Base-by-base conservation (phyloP, 768 basidiomycete genomes). In the Thelephora aurantiotincta region DNA sequence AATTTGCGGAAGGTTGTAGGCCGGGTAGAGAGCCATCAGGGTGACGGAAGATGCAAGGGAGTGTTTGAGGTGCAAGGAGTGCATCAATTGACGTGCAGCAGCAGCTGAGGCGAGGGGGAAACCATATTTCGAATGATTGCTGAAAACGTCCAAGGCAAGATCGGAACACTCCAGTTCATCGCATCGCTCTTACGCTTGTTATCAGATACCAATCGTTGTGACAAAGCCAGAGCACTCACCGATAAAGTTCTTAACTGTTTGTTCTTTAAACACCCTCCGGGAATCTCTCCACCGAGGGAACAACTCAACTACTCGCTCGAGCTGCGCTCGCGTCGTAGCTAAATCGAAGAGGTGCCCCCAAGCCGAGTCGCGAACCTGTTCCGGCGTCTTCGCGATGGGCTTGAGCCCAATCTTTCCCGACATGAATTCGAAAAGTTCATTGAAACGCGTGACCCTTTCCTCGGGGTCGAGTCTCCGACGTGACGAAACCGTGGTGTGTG, bases 111-210 rank as follows among this genome's bases (percentile, higher is more conserved):
- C 48, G 12, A 83, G 66, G 18, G 64, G 58, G 14, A 83, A 52
- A 44, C 73, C 71, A 58, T 82, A 80, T 56, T 76, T 78, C 12
- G 77, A 65, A 48, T 71, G 79, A 56, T 83, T 64, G 18, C 74
- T 72, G 55, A 80, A 79, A 18, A 81, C 72, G 33, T 71, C 63
- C 11, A 85, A 63, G 2, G 80, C 78, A 35, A 82, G 68, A 20
- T 62, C 54, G 2, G 77, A 74, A 48, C 74, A 75, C 12, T 62
- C 56, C 1, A 82, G 68, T 54, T 80, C 70, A 50, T 72, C 66
- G 47, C 80, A 83, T 7, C 82, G 80, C 19, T 73, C 81, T 85
- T 45, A 3, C 33, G 30, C n/a, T 5, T 3, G 11, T 14, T 13
- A 34, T 34, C 35, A 16, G 33, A 36, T 18, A 14, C 22, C 6